Evolutionary conservation across 2,329 filamentous ascomycete species (phyloP), one percentile per base, ranked within the genome.

Genomic region (Hypoxylon sp.): DNA sequence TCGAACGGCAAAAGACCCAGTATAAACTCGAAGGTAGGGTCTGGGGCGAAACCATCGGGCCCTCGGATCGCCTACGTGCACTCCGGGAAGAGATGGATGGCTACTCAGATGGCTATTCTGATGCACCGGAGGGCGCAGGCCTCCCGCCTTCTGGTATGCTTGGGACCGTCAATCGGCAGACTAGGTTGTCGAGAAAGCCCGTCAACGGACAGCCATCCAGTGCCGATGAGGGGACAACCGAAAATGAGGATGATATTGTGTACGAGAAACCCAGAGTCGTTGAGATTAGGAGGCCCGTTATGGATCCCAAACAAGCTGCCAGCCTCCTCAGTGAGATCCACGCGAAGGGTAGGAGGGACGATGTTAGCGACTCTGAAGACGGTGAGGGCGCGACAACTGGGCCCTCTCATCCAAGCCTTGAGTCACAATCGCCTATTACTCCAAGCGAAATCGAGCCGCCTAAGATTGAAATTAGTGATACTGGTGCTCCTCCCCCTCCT

Each of bases 1-100:
- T 99, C 46, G 95, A 98, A 83, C 87, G 96, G 71, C 95, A 97
- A 71, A 98, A 98, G 87, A 98, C 96, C 0, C 94, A 98, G 78
- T 97, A 93, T 81, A 98, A 98, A 81, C 88, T 99, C 32, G 96
- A 98, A 80, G 96, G 96, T 73, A 93, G 93, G 79, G 90, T 93
- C 7, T 97, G 95, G 92, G 91, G 91, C 69, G 92, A 97, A 69
- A 84, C 87, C 57, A 87, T 92, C 71, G 93, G 93, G 37, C 95
- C 96, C 11, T 98, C 94, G 48, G 96, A 99, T 81, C 91, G 94
- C 75, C 85, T 99, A 65, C 91, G 96, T 72, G 95, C 97, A 72
- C 85, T 98, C 54, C 91, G 96, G 65, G 95, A 98, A 81, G 91
- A 94, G 81, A 99, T 99, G 96, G 96, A 98, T 69, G 85, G 85